These are phyloP conservation scores for Heliamphora pulchella DNA, from an alignment of 179 eudicot species.

Conservation along the genomic window DNA sequence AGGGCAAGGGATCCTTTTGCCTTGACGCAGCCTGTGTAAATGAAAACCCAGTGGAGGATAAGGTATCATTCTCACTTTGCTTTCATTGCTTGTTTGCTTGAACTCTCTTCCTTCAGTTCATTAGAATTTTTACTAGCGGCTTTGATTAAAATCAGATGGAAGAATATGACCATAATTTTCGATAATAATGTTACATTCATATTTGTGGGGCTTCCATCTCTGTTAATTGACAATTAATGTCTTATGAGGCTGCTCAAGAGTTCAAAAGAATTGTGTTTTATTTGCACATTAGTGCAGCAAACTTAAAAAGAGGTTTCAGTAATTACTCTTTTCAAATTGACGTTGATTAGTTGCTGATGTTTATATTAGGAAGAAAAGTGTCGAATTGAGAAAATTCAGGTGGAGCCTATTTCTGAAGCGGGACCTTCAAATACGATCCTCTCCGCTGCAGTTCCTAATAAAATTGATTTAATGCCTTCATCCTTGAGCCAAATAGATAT, in stretches of 20 bases:
- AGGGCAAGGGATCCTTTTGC: conserved; percentile 15
- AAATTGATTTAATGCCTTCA: conserved; percentile 60
- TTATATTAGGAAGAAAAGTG: conserved; percentile 18
- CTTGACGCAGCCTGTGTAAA: background rate
- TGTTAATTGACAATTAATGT: background rate
- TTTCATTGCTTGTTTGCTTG: conserved; percentile 6
- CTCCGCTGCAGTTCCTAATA: conserved; percentile 22
- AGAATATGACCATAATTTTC: background rate
- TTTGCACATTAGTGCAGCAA: background rate
- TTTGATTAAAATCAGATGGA: conserved; percentile 5
- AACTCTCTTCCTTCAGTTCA: background rate
- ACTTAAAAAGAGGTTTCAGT: background rate
- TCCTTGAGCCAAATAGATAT: conserved; percentile 88
- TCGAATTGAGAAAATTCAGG: conserved; percentile 24
- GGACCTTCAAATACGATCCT: conserved; percentile 19
- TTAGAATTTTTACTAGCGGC: background rate
- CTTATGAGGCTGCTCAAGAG: conserved; percentile 5
- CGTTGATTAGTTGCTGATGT: conserved; percentile 12
- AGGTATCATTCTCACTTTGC: conserved; percentile 30
- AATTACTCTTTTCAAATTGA: background rate
- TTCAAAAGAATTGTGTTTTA: background rate
- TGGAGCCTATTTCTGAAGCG: conserved; percentile 24
- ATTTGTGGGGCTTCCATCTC: background rate
- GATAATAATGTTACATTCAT: background rate
- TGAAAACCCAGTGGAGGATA: conserved; percentile 13